phyloP scores from a whole-genome alignment of 257 asterid genomes.

The Fraxinus anomala region DNA sequence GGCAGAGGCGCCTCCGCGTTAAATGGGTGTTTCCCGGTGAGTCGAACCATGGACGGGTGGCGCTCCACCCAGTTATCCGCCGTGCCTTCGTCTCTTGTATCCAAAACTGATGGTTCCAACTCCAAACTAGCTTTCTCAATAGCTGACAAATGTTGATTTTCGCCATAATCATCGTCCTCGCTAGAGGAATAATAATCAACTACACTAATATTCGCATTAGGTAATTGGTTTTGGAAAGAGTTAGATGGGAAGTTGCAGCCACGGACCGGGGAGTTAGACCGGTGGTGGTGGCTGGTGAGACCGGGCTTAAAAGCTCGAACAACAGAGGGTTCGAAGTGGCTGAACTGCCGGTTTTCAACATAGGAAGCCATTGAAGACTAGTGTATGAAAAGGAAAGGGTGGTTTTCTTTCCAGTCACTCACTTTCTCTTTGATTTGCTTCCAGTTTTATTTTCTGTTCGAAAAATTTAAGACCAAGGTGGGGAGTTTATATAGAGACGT shows the following conservation, averaged over 20 bases:
- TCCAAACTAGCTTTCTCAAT: slow-evolving; percentile 58
- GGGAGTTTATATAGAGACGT: slow-evolving; percentile 35
- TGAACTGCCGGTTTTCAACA: slow-evolving; percentile 64
- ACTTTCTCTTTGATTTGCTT: background rate
- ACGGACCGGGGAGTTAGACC: slow-evolving; percentile 66
- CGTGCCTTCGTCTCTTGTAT: slow-evolving; percentile 67
- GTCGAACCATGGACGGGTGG: slow-evolving; percentile 72
- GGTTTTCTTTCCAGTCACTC: slow-evolving; percentile 25
- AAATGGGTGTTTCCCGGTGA: slow-evolving; percentile 96
- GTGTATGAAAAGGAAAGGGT: background rate
- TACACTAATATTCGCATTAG: background rate
- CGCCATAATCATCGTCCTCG: slow-evolving; percentile 52
- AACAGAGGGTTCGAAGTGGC: slow-evolving; percentile 46
- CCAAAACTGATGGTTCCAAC: slow-evolving; percentile 62
- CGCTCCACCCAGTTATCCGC: slow-evolving; percentile 84
- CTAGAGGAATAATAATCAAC: slow-evolving; percentile 47
- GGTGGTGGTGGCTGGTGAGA: slow-evolving; percentile 27
- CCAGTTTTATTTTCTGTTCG: slow-evolving; percentile 19
- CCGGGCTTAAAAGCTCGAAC: slow-evolving; percentile 42
- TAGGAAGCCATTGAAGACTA: slow-evolving; percentile 72
- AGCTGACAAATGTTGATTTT: slow-evolving; percentile 25
- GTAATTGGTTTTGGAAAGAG: slow-evolving; percentile 25
- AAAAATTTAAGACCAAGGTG: slow-evolving; percentile 27
- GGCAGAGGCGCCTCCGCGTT: slow-evolving; percentile 86
- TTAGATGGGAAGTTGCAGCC: slow-evolving; percentile 42